These are phyloP conservation scores for Boletus semigastroideus DNA, from an alignment of 1,284 basidiomycete species.

Conservation along the genomic window DNA sequence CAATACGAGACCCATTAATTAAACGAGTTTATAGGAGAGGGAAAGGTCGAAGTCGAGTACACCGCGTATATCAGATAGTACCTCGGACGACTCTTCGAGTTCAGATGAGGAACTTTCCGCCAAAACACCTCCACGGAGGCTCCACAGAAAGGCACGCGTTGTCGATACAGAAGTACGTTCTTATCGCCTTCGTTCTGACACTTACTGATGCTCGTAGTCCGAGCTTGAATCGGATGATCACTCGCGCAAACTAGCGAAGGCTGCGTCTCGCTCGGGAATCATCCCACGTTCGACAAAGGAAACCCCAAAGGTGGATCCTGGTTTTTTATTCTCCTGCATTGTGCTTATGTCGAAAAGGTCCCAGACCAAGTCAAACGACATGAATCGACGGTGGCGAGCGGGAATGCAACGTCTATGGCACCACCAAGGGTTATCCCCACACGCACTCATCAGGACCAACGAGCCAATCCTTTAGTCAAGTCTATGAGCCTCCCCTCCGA, in stretches of 20 bases:
- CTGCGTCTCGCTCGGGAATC: conserved; percentile 3
- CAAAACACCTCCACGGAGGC: conserved; percentile 2
- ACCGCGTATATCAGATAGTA: conserved; percentile 9
- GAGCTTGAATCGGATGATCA: conserved; percentile 13
- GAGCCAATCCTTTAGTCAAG: conserved; percentile 28
- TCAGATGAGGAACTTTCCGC: conserved; percentile 4
- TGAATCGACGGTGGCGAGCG: not conserved
- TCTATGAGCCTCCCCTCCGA: conserved; percentile 22
- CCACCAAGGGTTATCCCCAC: conserved; percentile 17
- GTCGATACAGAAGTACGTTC: conserved; percentile 18
- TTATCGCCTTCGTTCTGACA: not conserved
- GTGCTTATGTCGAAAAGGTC: conserved; percentile 10
- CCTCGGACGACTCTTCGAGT: conserved; percentile 6
- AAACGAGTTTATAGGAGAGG: conserved; percentile 15
- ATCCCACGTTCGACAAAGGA: conserved; percentile 1
- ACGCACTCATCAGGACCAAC: conserved; percentile 35
- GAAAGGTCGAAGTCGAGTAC: conserved; percentile 13
- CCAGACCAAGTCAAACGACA: conserved; percentile 5
- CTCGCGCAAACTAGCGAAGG: conserved; percentile 3
- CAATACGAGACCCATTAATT: conserved; percentile 3
- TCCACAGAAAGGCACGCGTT: conserved; percentile 4
- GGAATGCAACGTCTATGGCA: conserved; percentile 4
- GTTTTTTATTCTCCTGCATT: not conserved
- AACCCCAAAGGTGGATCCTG: conserved; percentile 14
- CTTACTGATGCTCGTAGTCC: conserved; percentile 17